Percentiles rank a stretch among this genome's conserved stretches.
These are phyloP conservation scores for Grifola frondosa DNA, from an alignment of 1,284 basidiomycete genomes.

Conservation along the genomic window DNA sequence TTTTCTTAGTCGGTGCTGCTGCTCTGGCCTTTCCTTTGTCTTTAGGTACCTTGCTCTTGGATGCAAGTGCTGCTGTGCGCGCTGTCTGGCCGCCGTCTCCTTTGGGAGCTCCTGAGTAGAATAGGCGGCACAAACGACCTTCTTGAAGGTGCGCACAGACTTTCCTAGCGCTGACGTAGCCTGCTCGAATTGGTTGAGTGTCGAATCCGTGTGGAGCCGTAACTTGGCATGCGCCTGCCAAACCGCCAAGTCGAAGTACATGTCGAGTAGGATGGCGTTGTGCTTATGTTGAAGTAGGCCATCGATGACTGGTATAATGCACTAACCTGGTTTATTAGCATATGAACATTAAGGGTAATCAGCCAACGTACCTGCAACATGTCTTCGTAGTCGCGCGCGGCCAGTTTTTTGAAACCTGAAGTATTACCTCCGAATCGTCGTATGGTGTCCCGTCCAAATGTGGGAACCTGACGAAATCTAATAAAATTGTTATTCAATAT, in stretches of 20 bases:
- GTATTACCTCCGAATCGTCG: conserved; percentile 26
- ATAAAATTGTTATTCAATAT: background rate
- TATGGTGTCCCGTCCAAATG: conserved; percentile 29
- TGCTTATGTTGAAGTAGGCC: conserved; percentile 23
- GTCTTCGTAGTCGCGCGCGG: conserved; percentile 32
- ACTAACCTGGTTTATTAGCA: conserved; percentile 11
- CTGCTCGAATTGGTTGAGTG: background rate
- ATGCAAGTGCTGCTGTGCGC: background rate
- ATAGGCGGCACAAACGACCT: background rate
- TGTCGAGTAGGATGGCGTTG: conserved; percentile 21
- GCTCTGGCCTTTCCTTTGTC: too few species aligned
- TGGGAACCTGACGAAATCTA: conserved; percentile 27
- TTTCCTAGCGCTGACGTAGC: background rate
- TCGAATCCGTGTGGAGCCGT: conserved; percentile 27
- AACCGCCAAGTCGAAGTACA: conserved; percentile 26
- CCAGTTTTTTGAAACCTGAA: conserved; percentile 28
- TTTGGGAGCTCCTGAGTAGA: background rate
- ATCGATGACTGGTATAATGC: conserved; percentile 31
- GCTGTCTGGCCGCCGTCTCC: background rate
- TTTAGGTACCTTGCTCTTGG: background rate
- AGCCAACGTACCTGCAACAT: conserved; percentile 23
- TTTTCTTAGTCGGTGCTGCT: background rate
- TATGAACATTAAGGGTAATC: too few species aligned
- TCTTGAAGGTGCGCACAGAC: background rate
- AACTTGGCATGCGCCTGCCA: conserved; percentile 36